Evolutionary conservation across 768 basidiomycete species (phyloP), one percentile per base, ranked within the genome.

Genomic region (Holtermannia corniformis): DNA sequence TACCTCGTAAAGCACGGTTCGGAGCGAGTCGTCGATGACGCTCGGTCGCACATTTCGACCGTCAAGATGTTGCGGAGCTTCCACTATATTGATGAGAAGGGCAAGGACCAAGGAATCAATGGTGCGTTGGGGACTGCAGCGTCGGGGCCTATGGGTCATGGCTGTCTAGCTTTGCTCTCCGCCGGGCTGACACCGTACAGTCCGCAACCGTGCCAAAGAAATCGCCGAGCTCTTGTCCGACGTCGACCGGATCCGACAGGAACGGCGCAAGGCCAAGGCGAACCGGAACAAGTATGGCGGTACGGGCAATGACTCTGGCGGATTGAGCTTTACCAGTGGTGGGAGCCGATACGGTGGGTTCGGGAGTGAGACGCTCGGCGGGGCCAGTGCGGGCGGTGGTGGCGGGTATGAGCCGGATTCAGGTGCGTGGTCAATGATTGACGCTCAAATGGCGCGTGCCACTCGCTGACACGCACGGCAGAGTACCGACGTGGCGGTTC

Each of bases 21-120:
- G 24, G 95, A 99, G 70, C 85, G 95, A 40, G 93, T 97, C 11
- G 89, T 99, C 16, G 95, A 99, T 68, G 95, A 99, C 72, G 88
- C 93, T 1, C 80, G 95, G 48, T 86, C 88, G 1, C 95, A 97
- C 72, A 77, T 96, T 23, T 85, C 89, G 23, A 93, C 92, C 19
- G 79, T 99, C 63, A 97, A 97, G 76, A 96, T 97, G 88, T 80
- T 97, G 11, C 77, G 91, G 52, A 95, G 85, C 65, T 99, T 99
- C 75, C 93, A 97, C 69, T 96, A 96, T 72, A 87, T 96, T 51
- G 95, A 99, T 60, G 93, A 97, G 58, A 93, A 93, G 75, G 91
- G 89, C 46, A 97, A 99, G 72, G 95, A 99, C 66, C 89, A 99
- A 72, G 95, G 95, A 4, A 79, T 95, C 63, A 99, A 99, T 64